Evolutionary conservation across 176 grass and related monocot species (phyloP), one percentile per base, ranked within the genome.

Genomic region (Juncus effusus): DNA sequence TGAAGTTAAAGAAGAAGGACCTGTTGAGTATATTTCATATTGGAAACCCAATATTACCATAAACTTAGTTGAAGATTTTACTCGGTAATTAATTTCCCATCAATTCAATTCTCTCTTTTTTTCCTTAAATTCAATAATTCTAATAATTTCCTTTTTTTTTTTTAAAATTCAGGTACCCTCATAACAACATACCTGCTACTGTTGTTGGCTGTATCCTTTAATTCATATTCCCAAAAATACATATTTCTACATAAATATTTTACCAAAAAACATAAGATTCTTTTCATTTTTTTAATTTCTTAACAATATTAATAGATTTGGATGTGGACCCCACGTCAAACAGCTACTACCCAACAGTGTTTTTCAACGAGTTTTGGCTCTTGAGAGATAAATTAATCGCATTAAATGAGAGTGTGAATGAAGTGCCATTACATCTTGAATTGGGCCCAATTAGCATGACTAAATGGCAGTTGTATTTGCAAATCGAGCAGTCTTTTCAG

Each of bases 1-100:
- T 4, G 86, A 90, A 80, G 79, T 75, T 55, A 83, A 85, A 78
- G 83, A 93, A 58, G 94, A 87, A 45, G 89, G 78, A 54, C 79
- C 74, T 44, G 59, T 74, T 13, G 95, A 99, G 82, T 94, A 85
- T 89, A 67, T 90, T 76, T 65, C 95, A 67, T 99, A 94, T 57
- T 99, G 89, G 95, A 99, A 99, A 72, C 83, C 86, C 56, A 99
- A 99, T 87, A 70, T 99, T 39, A 99, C 95, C 54, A 83, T 99
- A 74, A 99, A 94, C 75, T 86, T 99, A 39, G 80, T 90, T 39
- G 95, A 99, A 35, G 89, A 99, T 74, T 93, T 85, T 73, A 99
- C 83, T 74, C 70, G 78, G 95, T 95, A 95, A 77, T 74, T 95
- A 95, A 77, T 74, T 55, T 71, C 52, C 44, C 60, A 77, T 42